Evolutionary conservation across 2,329 filamentous ascomycete species (phyloP).

Genomic region (Blastomyces gilchristii): DNA sequence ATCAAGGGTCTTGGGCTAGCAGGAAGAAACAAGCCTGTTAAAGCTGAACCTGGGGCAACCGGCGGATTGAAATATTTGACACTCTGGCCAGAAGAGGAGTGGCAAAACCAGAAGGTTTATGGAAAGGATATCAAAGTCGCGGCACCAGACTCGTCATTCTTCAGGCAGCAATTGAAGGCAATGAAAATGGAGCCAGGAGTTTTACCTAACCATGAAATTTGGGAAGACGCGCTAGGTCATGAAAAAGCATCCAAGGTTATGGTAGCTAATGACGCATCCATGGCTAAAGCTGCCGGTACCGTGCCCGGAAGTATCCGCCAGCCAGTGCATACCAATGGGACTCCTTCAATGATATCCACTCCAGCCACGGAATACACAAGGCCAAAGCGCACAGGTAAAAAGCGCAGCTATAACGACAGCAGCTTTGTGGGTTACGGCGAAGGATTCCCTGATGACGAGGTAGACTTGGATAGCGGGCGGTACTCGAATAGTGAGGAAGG

Average conservation of each 20-base stretch:
- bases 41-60: slow-evolving; percentile 32
- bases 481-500: slow-evolving; percentile 36
- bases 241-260: slow-evolving; percentile 35
- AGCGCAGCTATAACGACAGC: slow-evolving; percentile 41
- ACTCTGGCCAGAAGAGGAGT: slow-evolving; percentile 43
- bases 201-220: slow-evolving; percentile 38
- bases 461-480: slow-evolving; percentile 28
- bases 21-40: slow-evolving; percentile 40
- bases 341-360: slow-evolving; percentile 16
- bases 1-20: slow-evolving; percentile 38
- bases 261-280: slow-evolving; percentile 21
- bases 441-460: slow-evolving; percentile 41
- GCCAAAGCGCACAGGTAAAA: slow-evolving; percentile 39
- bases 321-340: slow-evolving; percentile 22
- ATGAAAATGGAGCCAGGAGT: slow-evolving; percentile 40
- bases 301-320: slow-evolving; percentile 20
- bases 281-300: slow-evolving; percentile 21
- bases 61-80: slow-evolving; percentile 34
- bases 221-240: slow-evolving; percentile 41
- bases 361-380: slow-evolving; percentile 27
- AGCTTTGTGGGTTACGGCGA: slow-evolving; percentile 44
- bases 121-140: slow-evolving; percentile 38
- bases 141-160: slow-evolving; percentile 33
- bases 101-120: slow-evolving; percentile 40
- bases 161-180: slow-evolving; percentile 33